Base-by-base conservation (phyloP, 2,329 filamentous ascomycete genomes). In the Moelleriella libera region DNA sequence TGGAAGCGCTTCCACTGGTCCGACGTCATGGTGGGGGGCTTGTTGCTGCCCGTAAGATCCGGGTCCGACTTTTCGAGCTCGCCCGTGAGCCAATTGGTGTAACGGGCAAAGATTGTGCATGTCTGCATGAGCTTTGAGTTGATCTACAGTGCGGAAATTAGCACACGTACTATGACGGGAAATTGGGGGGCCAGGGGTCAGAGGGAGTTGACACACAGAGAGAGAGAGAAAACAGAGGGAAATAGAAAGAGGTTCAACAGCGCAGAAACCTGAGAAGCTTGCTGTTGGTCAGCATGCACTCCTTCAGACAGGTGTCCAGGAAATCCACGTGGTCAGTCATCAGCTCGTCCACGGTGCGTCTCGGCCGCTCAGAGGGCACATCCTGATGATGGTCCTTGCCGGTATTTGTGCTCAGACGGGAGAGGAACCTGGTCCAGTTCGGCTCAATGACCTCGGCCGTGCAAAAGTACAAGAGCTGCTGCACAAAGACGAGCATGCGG, bases 251-350 rank as follows among this genome's bases (percentile, higher is more conserved):
- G 21, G 21, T 3, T 21, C 21, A 21, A 21, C 2, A 37, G 32
- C 32, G 32, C 8, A 8, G 2, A 8, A 8, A 8, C 66, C 88
- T 83, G 5, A 98, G 69, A 6, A 98, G 74, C 68, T 95, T 96
- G 60, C 87, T 88, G 63, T 98, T 96, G 21, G 92, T 98, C 53
- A 98, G 74, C 88, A 97, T 97, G 70, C 92, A 97, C 68, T 97
- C 92, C 67, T 97, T 98, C 58, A 98, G 72, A 63, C 92, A 98
- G 4, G 92, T 97, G 57, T 96, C 92, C 44, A 98, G 69, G 63
- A 98, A 98, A 66, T 97, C 92, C 50, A 98, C 89, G 66, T 98
- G 92, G 60, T 97, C 89, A 67, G 97, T 88, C 92, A 98, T 98
- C 60, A 98, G 68, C 67, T 97, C 88, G 59, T 98, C 92, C 1